phyloP scores from a whole-genome alignment of 176 grass and related monocot species.

The Eleusine indica region DNA sequence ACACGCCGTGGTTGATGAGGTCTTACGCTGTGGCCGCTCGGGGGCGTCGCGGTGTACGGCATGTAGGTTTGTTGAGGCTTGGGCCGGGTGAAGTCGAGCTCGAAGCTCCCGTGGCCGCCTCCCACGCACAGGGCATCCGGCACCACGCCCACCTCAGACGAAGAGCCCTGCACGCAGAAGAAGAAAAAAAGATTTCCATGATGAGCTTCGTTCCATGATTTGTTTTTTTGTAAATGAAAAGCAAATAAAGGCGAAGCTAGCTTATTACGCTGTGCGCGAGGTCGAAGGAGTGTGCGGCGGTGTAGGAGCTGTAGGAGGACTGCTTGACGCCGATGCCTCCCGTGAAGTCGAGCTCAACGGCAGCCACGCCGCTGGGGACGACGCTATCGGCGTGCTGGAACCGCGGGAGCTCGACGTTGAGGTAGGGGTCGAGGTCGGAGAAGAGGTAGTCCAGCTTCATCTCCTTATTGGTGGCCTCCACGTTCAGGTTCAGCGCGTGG shows the following conservation, averaged over 20 bases:
- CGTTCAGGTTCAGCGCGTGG: constrained; percentile 60
- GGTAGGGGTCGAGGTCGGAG: constrained; percentile 66
- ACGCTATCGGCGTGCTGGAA: constrained; percentile 68
- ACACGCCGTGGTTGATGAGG: background rate
- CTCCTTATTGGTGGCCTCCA: constrained; percentile 46
- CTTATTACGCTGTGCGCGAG: constrained; percentile 61
- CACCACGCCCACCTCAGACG: constrained; percentile 79
- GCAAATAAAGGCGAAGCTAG: no score
- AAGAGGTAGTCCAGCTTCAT: constrained; percentile 63
- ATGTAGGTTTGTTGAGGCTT: constrained; percentile 37
- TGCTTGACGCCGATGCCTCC: constrained; percentile 51
- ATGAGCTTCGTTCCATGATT: background rate
- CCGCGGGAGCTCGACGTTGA: constrained; percentile 60
- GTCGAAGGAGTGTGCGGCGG: constrained; percentile 25
- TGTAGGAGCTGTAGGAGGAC: constrained; percentile 63
- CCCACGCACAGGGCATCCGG: constrained; percentile 55
- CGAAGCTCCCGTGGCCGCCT: constrained; percentile 35
- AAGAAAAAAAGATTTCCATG: background rate
- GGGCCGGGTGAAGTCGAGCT: constrained; percentile 52
- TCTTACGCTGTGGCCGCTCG: constrained; percentile 36
- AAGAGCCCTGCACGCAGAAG: constrained; percentile 60
- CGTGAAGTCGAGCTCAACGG: constrained; percentile 53
- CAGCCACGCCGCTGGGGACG: constrained; percentile 51
- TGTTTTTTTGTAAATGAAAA: no score
- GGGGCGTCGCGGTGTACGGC: constrained; percentile 42